Percentiles rank a stretch among this genome's conserved stretches.
These are phyloP conservation scores for Kregervanrija delftensis DNA, from an alignment of 805 yeast genomes.

Conservation along the genomic window DNA sequence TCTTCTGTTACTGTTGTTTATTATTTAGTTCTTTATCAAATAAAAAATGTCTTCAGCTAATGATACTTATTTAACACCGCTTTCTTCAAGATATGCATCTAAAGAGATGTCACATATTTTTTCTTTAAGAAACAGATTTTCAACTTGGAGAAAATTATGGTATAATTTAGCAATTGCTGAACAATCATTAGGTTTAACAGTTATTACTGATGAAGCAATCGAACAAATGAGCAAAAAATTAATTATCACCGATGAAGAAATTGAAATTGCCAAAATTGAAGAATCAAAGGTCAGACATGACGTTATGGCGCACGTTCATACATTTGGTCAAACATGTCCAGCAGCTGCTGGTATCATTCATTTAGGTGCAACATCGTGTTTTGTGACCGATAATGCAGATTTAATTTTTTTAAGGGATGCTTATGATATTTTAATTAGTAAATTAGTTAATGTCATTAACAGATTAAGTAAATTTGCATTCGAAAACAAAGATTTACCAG, in stretches of 20 bases:
- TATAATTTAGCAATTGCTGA: slow-evolving; percentile 92
- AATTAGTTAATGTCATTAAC: slow-evolving; percentile 91
- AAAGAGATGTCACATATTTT: slow-evolving; percentile 93
- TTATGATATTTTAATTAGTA: slow-evolving; percentile 86
- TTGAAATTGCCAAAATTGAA: slow-evolving; percentile 80
- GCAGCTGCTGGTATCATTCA: slow-evolving; percentile 97
- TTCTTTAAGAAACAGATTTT: slow-evolving; percentile 87
- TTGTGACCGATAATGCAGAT: slow-evolving; percentile 96
- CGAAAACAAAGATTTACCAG: slow-evolving; percentile 91
- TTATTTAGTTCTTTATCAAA: no score
- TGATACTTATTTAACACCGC: slow-evolving; percentile 86
- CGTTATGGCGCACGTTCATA: slow-evolving; percentile 98
- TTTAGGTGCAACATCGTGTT: slow-evolving; percentile 97
- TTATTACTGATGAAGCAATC: slow-evolving; percentile 87
- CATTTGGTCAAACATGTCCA: slow-evolving; percentile 87
- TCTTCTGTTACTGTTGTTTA: no score
- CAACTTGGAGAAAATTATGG: slow-evolving; percentile 99
- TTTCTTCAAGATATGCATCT: slow-evolving; percentile 95
- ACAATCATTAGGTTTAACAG: slow-evolving; percentile 76
- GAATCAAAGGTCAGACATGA: slow-evolving; percentile 98
- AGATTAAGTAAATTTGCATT: slow-evolving; percentile 83
- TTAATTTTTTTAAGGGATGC: slow-evolving; percentile 95
- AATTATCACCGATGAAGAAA: slow-evolving; percentile 86
- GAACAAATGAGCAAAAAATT: slow-evolving; percentile 76
- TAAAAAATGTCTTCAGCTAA: slow-evolving; percentile 18